These are phyloP conservation scores for Copromyces sp. DNA, from an alignment of 495 filamentous ascomycete genomes.

Conservation along the genomic window DNA sequence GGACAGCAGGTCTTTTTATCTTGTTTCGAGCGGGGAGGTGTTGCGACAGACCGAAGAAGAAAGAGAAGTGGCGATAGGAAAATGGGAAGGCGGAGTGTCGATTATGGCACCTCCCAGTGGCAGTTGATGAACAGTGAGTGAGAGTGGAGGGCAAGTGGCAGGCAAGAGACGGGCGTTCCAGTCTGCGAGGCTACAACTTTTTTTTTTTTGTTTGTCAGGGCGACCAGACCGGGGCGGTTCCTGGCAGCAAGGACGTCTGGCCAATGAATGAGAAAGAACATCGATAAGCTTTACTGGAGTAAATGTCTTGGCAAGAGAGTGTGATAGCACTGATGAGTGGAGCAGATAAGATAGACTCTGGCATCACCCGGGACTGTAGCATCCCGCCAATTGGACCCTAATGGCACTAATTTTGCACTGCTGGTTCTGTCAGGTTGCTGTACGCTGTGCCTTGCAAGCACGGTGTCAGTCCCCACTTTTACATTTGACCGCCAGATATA, in stretches of 20 bases:
- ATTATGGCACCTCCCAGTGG: background rate
- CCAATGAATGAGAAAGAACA: background rate
- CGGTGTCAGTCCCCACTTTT: no score
- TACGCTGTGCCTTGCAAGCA: no score
- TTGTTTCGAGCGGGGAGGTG: background rate
- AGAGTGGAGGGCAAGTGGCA: background rate
- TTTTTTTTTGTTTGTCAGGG: slow-evolving; percentile 14
- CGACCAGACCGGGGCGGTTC: slow-evolving; percentile 4
- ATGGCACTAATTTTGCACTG: slow-evolving; percentile 4
- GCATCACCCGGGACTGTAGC: background rate
- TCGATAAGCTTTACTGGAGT: slow-evolving; percentile 7
- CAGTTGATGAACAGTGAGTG: background rate
- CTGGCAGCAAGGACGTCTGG: slow-evolving; percentile 1
- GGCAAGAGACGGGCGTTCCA: background rate
- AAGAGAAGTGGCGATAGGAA: background rate
- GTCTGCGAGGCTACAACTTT: slow-evolving; percentile 10
- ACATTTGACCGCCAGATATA: no score
- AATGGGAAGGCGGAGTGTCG: background rate
- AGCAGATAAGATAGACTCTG: background rate
- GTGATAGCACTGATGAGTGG: background rate
- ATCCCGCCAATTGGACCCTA: slow-evolving; percentile 1
- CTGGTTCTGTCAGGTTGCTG: background rate
- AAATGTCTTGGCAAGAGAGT: background rate
- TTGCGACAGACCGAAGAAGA: background rate
- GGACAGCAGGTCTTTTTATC: background rate